Evolutionary conservation across 2,329 filamentous ascomycete species (phyloP), one percentile per base, ranked within the genome.

Genomic region (Neonectria punicea): DNA sequence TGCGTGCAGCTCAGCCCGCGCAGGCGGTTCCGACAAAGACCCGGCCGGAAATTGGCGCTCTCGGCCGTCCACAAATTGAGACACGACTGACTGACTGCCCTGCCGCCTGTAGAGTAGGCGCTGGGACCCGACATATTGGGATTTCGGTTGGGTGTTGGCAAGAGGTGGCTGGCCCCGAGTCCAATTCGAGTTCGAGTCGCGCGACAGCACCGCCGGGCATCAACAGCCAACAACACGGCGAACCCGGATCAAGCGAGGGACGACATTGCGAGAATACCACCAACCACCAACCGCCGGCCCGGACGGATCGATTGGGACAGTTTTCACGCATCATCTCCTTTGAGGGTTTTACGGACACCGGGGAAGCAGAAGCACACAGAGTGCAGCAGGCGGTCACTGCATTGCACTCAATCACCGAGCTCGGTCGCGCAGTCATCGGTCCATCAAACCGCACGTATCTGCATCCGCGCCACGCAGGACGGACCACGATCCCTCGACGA

Each of bases 21-120:
- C 28, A 51, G 50, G 53, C 39, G 53, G 44, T 59, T 46, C 58
- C 61, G 44, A 44, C 44, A 49, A n/a, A 53, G 41, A 46, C 51
- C 39, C 39, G 36, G 43, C 50, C 50, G 57, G 53, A 65, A 46
- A 64, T 46, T 61, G 41, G 39, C 53, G 46, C 51, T 51, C 50
- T 41, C 28, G 16, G 34, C 43, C 30, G 50, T 49, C 57, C 49
- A 44, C 20, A 50, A 63, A 54, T 64, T 32, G 50, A 56, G 34
- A 54, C 50, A 54, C 25, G 22, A 30, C 32, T 22, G 36, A 39
- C 32, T 14, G 50, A 25, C 51, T 50, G 47, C 47, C 47, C 28
- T 53, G 28, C 9, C 10, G 14, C 20, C 34, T 30, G 43, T 22
- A 50, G 47, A 30, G 30, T 22, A 50, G 47, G 32, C 55, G 46